A percentile compares a stretch with the other conserved stretches of the same genome.
Conservation (phyloP, 176 grass and related monocot genomes). For the Avena atlantica region DNA sequence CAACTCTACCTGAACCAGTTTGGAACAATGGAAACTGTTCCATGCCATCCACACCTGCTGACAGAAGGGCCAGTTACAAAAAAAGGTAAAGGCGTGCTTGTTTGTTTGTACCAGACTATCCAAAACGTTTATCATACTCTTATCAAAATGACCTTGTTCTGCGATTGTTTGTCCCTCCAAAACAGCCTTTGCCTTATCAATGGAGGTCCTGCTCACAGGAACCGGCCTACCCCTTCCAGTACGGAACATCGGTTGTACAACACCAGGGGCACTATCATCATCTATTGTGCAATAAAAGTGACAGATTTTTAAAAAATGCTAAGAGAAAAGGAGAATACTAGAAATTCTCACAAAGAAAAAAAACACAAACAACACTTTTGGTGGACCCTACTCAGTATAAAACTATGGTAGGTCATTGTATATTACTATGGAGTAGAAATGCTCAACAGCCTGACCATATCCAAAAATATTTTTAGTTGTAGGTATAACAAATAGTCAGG, state of each 20-base stretch:
- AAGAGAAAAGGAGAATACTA: not conserved
- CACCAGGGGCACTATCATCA: constrained; percentile 17
- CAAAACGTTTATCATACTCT: constrained; percentile 1
- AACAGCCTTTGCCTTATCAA: constrained; percentile 59
- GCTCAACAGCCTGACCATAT: constrained; percentile 16
- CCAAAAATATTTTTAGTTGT: not conserved
- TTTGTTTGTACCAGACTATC: constrained; percentile 6
- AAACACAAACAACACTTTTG: not conserved
- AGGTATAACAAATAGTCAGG: constrained; percentile 11
- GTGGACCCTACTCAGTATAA: not conserved
- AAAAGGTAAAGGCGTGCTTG: constrained; percentile 28
- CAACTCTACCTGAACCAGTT: constrained; percentile 54
- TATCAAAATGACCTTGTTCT: constrained; percentile 42
- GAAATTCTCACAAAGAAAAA: constrained; percentile 5
- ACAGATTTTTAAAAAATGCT: constrained; percentile 1
- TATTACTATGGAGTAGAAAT: not conserved
- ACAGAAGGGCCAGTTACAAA: not conserved
- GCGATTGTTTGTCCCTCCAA: constrained; percentile 47
- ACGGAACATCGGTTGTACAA: constrained; percentile 51
- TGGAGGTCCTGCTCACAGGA: constrained; percentile 50
- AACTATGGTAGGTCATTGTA: not conserved
- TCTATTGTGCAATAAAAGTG: constrained; percentile 1
- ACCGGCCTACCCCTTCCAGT: constrained; percentile 51
- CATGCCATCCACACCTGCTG: constrained; percentile 29
- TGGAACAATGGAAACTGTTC: constrained; percentile 49